A percentile compares a stretch with the other conserved stretches of the same genome.
phyloP scores from a whole-genome alignment of 352 stramenopile species.

The Globisporangium alternatum region DNA sequence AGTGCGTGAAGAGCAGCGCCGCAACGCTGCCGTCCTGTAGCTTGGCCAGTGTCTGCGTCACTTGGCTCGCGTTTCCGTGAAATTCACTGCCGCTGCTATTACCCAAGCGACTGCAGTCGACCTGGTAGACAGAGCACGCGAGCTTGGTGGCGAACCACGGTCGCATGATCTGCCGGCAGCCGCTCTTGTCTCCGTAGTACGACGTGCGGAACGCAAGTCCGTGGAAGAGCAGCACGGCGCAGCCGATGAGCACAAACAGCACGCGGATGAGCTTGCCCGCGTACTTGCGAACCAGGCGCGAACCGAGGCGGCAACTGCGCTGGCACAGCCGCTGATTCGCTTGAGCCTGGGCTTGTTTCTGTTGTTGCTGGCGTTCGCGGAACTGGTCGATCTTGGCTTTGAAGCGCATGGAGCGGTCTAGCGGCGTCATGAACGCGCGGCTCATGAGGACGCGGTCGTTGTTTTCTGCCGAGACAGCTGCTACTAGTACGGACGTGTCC shows the following conservation, averaged over 20 bases:
- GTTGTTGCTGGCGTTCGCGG: constrained; percentile 4
- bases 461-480: background rate
- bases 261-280: constrained; percentile 22
- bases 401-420: constrained; percentile 10
- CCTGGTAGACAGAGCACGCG: constrained; percentile 32
- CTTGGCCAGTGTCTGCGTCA: constrained; percentile 17
- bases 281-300: constrained; percentile 21
- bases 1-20: constrained; percentile 50
- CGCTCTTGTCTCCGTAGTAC: constrained; percentile 18
- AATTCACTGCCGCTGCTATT: no score
- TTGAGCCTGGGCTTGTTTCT: background rate
- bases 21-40: constrained; percentile 27
- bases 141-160: constrained; percentile 31
- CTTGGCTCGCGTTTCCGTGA: constrained; percentile 7
- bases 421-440: background rate
- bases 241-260: constrained; percentile 19
- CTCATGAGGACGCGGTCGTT: background rate
- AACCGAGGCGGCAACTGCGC: background rate
- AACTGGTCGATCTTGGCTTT: constrained; percentile 7
- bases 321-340: background rate
- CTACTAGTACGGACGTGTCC: constrained; percentile 8
- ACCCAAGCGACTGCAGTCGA: constrained; percentile 30
- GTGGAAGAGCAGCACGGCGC: constrained; percentile 9
- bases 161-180: constrained; percentile 23
- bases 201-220: constrained; percentile 20